Evolutionary conservation across 371 early-diverging fungal species (phyloP), one percentile per base, ranked within the genome.

Genomic region (Polyrhizophydium stewartii): DNA sequence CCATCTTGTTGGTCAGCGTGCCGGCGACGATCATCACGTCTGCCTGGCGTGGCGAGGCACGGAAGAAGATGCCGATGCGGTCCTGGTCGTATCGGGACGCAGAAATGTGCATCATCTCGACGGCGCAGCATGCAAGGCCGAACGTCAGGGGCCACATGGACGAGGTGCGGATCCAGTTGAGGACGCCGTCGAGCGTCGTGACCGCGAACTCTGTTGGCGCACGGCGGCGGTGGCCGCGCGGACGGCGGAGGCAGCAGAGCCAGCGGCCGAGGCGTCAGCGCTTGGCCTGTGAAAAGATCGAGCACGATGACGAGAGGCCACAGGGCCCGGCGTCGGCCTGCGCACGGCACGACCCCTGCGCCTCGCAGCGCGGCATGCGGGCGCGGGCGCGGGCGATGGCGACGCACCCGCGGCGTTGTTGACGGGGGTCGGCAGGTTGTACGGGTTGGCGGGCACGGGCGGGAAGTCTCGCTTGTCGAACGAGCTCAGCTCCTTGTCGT

Each of bases 11-110:
- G 57, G 97, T 97, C 67, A 97, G 79, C 0, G 82, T 81, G 16
- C 97, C 98, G 24, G 98, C 98, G 55, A 97, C 97, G 79, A 97
- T 97, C 97, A 97, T 96, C 58, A 95, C 93, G 83, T 97, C 98
- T 32, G 94, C 89, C 82, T 97, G 97, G 76, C 98, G 92, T 32
- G 98, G 98, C 19, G 94, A 88, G 30, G 98, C 98, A 78, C 98
- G 91, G 82, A 96, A 97, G 57, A 97, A 91, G 75, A 97, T 93
- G 76, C 97, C 96, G 19, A 75, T 31, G 71, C 97, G 92, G 85
- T 97, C 97, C 86, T 96, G 97, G 82, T 97, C 97, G 72, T 97
- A 97, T 63, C 97, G 88, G 46, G 94, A 87, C 35, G 95, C 91
- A 43, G 97, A 95, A 89, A 94, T 96, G 82, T 97, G 97, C 97